Percentiles rank a stretch among this genome's conserved stretches.
Conservation (phyloP, 2,329 filamentous ascomycete genomes). For the Rutstroemia sp. region DNA sequence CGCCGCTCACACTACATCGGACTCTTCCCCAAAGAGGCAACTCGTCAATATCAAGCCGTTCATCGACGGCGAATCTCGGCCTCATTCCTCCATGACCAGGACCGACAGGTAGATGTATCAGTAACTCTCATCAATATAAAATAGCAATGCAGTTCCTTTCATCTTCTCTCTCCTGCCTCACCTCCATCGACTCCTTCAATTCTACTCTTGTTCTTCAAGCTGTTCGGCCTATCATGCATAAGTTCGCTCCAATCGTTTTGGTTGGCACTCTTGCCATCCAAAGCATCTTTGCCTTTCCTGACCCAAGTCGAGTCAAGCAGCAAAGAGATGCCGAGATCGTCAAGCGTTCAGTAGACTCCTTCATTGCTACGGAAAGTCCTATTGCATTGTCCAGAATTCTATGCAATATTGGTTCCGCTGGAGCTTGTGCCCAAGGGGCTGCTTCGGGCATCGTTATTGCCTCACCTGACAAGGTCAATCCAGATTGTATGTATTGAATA, state of each 20-base stretch:
- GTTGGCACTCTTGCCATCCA: conserved; percentile 46
- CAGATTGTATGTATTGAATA: conserved; percentile 41
- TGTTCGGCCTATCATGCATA: conserved; percentile 39
- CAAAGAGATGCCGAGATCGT: conserved; percentile 32
- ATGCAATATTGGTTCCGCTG: conserved; percentile 51
- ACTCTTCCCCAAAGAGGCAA: background rate
- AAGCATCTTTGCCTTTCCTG: conserved; percentile 41
- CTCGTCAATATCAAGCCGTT: background rate
- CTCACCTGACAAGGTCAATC: conserved; percentile 44
- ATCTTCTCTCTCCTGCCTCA: conserved; percentile 18
- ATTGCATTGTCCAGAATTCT: conserved; percentile 45
- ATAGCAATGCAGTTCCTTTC: conserved; percentile 18
- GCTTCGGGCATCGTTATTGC: conserved; percentile 48
- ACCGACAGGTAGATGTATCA: background rate
- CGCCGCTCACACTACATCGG: background rate
- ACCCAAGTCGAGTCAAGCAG: conserved; percentile 24
- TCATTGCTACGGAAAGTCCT: conserved; percentile 44
- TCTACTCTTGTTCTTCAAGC: conserved; percentile 10
- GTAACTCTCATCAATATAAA: conserved; percentile 17
- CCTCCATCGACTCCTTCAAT: conserved; percentile 17
- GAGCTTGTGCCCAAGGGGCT: conserved; percentile 42
- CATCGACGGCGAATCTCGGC: conserved; percentile 12
- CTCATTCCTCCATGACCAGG: conserved; percentile 4
- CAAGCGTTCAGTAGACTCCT: conserved; percentile 45
- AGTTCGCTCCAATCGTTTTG: conserved; percentile 42